Conservation (phyloP, 208 protist genomes). For the Wallacemonas rigidus region DNA sequence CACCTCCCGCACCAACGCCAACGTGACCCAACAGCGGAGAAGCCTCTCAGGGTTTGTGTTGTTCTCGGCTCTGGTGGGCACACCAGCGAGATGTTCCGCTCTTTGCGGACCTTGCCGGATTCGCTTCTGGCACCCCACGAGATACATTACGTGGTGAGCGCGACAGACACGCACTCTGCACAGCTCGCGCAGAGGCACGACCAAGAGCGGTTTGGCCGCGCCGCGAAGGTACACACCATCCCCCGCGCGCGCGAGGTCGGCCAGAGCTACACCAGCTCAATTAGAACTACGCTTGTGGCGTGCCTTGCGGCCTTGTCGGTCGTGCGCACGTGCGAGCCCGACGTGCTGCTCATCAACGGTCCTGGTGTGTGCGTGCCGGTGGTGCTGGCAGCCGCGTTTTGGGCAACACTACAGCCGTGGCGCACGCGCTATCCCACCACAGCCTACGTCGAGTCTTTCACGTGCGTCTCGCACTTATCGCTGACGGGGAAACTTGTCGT, state of each 20-base stretch:
- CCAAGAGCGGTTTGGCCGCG: constrained; percentile 34
- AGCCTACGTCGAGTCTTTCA: constrained; percentile 91
- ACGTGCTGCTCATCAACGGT: constrained; percentile 89
- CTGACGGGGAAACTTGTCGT: constrained; percentile 71
- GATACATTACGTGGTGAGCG: constrained; percentile 71
- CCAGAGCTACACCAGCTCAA: constrained; percentile 85
- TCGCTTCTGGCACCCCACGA: constrained; percentile 46
- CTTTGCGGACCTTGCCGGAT: constrained; percentile 42
- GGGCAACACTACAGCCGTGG: constrained; percentile 52
- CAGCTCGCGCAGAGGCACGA: constrained; percentile 59
- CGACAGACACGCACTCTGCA: constrained; percentile 76
- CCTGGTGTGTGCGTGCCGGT: constrained; percentile 93
- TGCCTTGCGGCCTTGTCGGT: constrained; percentile 30
- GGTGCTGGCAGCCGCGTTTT: constrained; percentile 49
- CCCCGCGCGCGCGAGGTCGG: constrained; percentile 91
- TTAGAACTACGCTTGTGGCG: constrained; percentile 70
- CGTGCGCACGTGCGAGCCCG: constrained; percentile 45
- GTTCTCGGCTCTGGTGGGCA: constrained; percentile 92
- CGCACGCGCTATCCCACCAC: constrained; percentile 50
- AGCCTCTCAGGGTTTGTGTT: constrained; percentile 58
- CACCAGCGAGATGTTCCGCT: constrained; percentile 92
- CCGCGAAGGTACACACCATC: constrained; percentile 56
- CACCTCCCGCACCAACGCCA: constrained; percentile 1
- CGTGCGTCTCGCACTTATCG: constrained; percentile 82
- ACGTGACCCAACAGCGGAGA: constrained; percentile 7